Conservation (phyloP, 345 rosid species). For the Eucalyptus microcorys region DNA sequence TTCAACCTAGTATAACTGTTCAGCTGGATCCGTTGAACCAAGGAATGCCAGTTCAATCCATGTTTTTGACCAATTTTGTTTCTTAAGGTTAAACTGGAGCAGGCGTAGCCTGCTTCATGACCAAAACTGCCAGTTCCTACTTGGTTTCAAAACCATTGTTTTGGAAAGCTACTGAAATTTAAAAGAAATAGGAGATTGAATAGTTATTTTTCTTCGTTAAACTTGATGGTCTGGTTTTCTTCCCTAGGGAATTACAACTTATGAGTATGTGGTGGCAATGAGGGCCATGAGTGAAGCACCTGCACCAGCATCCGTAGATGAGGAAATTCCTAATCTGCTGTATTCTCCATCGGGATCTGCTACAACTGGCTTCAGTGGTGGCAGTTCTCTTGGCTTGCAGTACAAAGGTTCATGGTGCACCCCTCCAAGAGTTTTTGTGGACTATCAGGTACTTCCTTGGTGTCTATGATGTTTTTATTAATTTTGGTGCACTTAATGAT, state of each 20-base stretch:
- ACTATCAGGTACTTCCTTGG: slow-evolving; percentile 56
- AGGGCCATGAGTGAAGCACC: slow-evolving; percentile 92
- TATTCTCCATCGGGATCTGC: slow-evolving; percentile 90
- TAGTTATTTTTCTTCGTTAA: neutral
- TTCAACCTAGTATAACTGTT: neutral
- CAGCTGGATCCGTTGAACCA: neutral
- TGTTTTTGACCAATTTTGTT: neutral
- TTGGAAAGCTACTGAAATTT: neutral
- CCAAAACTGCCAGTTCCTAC: neutral
- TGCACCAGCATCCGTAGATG: slow-evolving; percentile 62
- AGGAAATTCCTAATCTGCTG: slow-evolving; percentile 47
- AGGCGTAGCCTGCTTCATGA: neutral
- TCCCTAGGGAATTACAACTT: slow-evolving; percentile 77
- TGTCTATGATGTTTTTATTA: neutral
- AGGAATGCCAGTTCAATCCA: neutral
- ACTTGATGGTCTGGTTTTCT: neutral
- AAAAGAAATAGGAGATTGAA: neutral
- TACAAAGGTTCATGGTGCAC: slow-evolving; percentile 95
- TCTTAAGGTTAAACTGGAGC: neutral
- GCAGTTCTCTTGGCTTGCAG: slow-evolving; percentile 78
- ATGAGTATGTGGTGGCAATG: slow-evolving; percentile 88
- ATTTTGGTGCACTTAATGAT: neutral
- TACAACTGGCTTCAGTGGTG: slow-evolving; percentile 81
- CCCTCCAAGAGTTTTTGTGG: slow-evolving; percentile 91
- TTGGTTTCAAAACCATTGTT: neutral